Percentiles rank a stretch among this genome's conserved stretches.
Conservation (phyloP, 257 asterid genomes). For the Solanum virginianum region DNA sequence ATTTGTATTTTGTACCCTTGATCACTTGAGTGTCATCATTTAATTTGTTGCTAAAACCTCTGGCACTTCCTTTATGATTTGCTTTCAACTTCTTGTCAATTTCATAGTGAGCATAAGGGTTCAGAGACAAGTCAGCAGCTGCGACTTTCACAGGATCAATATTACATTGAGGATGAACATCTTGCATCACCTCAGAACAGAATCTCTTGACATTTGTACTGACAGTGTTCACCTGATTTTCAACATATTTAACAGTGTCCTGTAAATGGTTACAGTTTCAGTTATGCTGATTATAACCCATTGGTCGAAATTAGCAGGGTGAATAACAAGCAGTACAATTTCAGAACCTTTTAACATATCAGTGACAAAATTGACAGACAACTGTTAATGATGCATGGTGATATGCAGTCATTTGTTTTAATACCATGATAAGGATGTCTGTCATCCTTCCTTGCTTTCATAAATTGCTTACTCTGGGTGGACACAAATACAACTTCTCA, state of each 20-base stretch:
- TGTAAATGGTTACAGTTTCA: conserved; percentile 3
- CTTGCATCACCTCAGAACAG: conserved; percentile 67
- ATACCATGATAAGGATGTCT: neutral
- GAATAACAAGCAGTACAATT: neutral
- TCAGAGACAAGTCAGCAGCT: conserved; percentile 37
- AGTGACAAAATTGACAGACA: neutral
- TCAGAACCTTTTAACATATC: neutral
- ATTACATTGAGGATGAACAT: conserved; percentile 36
- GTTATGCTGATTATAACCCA: neutral
- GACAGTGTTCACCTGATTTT: conserved; percentile 69
- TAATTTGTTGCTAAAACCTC: conserved; percentile 12
- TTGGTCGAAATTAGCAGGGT: neutral
- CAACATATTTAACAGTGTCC: conserved; percentile 72
- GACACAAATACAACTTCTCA: neutral
- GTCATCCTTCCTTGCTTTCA: neutral
- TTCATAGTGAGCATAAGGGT: conserved; percentile 29
- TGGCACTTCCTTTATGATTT: conserved; percentile 11
- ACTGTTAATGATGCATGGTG: neutral
- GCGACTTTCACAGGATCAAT: conserved; percentile 37
- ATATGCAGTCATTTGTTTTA: neutral
- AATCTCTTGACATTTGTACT: conserved; percentile 61
- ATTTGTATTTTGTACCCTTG: conserved; percentile 8
- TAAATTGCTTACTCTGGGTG: neutral
- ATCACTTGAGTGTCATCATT: conserved; percentile 23
- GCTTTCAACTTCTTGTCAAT: conserved; percentile 24